Evolutionary conservation across 371 early-diverging fungal species (phyloP), one percentile per base, ranked within the genome.

Genomic region (Lichtheimia ramosa): DNA sequence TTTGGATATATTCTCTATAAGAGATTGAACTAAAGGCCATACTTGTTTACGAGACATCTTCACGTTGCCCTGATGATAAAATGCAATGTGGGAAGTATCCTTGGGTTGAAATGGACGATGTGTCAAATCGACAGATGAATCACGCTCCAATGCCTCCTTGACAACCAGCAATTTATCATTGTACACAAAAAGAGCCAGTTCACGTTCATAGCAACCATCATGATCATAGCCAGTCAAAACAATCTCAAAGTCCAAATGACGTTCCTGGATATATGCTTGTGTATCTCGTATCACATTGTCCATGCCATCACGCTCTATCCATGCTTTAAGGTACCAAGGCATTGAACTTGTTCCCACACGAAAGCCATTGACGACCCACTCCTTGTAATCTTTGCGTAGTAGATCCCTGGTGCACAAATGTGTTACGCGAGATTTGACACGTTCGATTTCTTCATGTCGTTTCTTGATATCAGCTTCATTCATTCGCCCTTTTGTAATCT

Each of bases 331-430:
- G 39, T 75, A 55, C 75, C 87, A 89, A 12, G 76, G 59, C 1
- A 91, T 79, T 48, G 85, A 82, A 46, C 83, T 81, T 48, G 91
- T 89, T 3, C 92, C 92, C 40, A 87, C 68, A 21, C 69, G 73
- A 61, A 68, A 68, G 3, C 71, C 69, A 24, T 70, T 61, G 3
- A 68, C 69, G 3, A 69, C 57, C 69, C 79, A 89, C 61, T 90
- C 86, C 68, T 92, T 92, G 72, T 90, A 92, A 68, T 92, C 93
- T 59, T 86, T 86, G n/a, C 87, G 71, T 41, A 92, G 63, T 1
- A 92, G 75, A 59, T 90, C 86, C 18, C 65, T 63, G 16, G 59
- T 70, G 3, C 81, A 62, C 28, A 91, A 77, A 14, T 66, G 61
- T 21, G 81, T 65, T 13, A 87, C 77, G 53, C 80, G 74, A 10